Evolutionary conservation across 2,329 filamentous ascomycete genomes (phyloP).

Genomic region (Ustulina deusta): DNA sequence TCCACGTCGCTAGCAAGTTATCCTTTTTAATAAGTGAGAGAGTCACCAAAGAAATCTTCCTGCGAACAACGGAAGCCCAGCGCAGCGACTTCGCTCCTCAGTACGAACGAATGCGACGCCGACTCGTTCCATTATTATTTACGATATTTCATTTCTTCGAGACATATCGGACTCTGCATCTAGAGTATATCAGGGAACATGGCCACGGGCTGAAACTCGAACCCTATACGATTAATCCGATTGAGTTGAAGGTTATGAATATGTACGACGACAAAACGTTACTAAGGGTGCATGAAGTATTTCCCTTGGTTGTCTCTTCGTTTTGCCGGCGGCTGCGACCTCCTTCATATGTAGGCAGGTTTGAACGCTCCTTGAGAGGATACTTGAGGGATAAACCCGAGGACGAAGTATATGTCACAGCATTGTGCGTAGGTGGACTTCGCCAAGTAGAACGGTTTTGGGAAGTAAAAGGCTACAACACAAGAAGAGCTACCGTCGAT

Average conservation of each 20-base stretch:
- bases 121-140: constrained; percentile 72
- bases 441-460: constrained; percentile 73
- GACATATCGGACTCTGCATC: constrained; percentile 69
- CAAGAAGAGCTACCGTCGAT: constrained; percentile 69
- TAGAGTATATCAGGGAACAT: constrained; percentile 66
- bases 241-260: constrained; percentile 71
- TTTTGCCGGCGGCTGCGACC: constrained; percentile 72
- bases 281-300: constrained; percentile 72
- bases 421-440: constrained; percentile 70
- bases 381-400: constrained; percentile 72
- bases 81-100: constrained; percentile 70
- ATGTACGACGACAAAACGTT: constrained; percentile 75
- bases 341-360: constrained; percentile 72
- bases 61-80: constrained; percentile 67
- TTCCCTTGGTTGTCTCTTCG: constrained; percentile 72
- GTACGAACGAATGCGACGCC: constrained; percentile 72
- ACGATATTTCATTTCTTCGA: constrained; percentile 77
- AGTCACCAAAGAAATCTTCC: constrained; percentile 74
- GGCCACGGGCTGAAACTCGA: constrained; percentile 63
- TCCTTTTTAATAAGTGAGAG: constrained; percentile 72
- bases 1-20: constrained; percentile 73
- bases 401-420: constrained; percentile 71
- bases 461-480: constrained; percentile 75
- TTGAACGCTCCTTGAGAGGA: constrained; percentile 72
- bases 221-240: constrained; percentile 71